Base-by-base conservation (phyloP, 169 alveolate species). In the Eimeria acervulina region DNA sequence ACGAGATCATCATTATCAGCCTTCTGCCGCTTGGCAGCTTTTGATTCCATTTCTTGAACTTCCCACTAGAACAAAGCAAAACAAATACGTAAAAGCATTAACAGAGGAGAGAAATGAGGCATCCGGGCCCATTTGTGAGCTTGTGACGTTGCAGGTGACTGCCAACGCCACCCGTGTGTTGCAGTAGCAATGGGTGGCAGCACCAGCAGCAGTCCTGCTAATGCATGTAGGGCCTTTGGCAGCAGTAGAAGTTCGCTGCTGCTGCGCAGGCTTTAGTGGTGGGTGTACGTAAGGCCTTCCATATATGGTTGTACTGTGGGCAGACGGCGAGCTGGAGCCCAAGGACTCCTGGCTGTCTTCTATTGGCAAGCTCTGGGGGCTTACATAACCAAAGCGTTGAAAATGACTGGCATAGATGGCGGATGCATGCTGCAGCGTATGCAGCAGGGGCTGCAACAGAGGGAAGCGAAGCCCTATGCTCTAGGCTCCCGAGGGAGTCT, bases 381-480 rank as follows among this genome's bases (percentile, higher is more conserved):
- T 28, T 31, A 1, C 7, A 12, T 68, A 2, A 5, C 21, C 4
- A 12, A 0, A 28, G 78, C 31, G 78, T 10, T 0, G 44, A 31
- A 68, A 31, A 68, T 68, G 78, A 28, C 19, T 28, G 6, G 26
- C 8, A 31, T 68, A 68, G 78, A 31, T 2, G 44, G 40, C 21
- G 10, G 78, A 68, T 68, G 44, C 78, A 68, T 31, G 78, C 78
- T 28, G 44, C 78, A 68, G 78, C 78, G 19, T 26, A 68, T 68
- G 78, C 78, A 68, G 23, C 78, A 68, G 40, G 44, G 23, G 44
- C 42, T 31, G 23, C 44, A 28, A 10, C 78, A 68, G 40, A 31
- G 7, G 78, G 78, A 68, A 0, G 13, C 26, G 4, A 68, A 4
- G 44, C 42, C 40, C 26, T 68, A 13, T 19, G 78, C 78, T 10